Percentiles rank a stretch among this genome's conserved stretches.
Evolutionary conservation across 1,139 yeast genomes (phyloP).

Genomic region (Blastobotrys niveus): DNA sequence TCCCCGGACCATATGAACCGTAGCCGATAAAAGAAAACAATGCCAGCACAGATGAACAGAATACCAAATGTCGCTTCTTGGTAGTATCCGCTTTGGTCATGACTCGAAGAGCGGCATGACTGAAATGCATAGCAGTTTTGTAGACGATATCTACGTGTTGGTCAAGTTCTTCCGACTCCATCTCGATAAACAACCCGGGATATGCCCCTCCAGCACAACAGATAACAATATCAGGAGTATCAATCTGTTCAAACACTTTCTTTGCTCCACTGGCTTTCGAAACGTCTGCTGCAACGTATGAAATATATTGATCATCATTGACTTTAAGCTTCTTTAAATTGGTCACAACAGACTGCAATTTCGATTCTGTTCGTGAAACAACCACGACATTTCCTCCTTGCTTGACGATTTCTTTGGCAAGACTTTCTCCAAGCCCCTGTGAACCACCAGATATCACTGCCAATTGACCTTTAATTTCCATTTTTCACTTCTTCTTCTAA

Average conservation of each 20-base stretch:
- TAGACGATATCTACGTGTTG: conserved; percentile 66
- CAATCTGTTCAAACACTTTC: conserved; percentile 37
- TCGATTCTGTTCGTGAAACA: conserved; percentile 67
- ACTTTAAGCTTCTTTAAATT: conserved; percentile 36
- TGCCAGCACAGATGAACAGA: conserved; percentile 77
- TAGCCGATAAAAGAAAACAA: conserved; percentile 89
- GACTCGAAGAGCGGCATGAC: conserved; percentile 52
- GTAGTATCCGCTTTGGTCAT: conserved; percentile 31
- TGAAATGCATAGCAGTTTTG: conserved; percentile 60
- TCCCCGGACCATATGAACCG: conserved; percentile 81
- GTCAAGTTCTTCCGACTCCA: conserved; percentile 52
- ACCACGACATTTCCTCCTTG: conserved; percentile 61
- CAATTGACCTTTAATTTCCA: conserved; percentile 34
- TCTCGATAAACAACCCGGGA: conserved; percentile 73
- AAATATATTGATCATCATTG: conserved; percentile 35
- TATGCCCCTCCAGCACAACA: conserved; percentile 86
- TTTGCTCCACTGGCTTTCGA: conserved; percentile 50
- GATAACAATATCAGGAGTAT: conserved; percentile 61
- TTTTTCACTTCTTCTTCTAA: conserved; percentile 4
- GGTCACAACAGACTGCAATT: conserved; percentile 46
- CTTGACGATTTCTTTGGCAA: conserved; percentile 56
- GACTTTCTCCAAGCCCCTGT: conserved; percentile 84
- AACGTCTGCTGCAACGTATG: conserved; percentile 60
- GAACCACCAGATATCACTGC: conserved; percentile 92
- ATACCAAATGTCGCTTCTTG: conserved; percentile 52